phyloP scores from a whole-genome alignment of 2,329 filamentous ascomycete species.

The Nannizziopsis barbatae region DNA sequence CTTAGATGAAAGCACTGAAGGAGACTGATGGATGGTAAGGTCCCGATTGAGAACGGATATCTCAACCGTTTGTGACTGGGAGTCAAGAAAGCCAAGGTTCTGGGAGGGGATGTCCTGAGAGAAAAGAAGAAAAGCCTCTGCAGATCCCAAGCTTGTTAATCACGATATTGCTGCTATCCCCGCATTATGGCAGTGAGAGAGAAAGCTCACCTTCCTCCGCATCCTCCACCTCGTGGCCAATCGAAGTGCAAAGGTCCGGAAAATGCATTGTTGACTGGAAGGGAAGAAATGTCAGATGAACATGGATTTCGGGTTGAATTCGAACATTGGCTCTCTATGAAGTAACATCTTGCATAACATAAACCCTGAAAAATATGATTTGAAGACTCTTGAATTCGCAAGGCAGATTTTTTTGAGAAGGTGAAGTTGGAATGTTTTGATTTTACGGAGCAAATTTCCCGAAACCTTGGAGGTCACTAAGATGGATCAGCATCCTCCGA shows the following conservation, averaged over 20 bases:
- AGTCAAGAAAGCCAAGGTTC: constrained; percentile 76
- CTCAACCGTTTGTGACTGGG: constrained; percentile 53
- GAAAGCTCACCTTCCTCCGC: constrained; percentile 45
- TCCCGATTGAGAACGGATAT: constrained; percentile 58
- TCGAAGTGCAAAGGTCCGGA: constrained; percentile 17
- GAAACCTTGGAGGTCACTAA: no score
- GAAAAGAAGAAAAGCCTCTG: constrained; percentile 84
- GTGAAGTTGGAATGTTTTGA: no score
- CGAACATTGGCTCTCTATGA: neutral
- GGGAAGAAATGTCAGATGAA: constrained; percentile 2
- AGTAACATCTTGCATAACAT: neutral
- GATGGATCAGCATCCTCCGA: no score
- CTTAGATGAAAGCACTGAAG: constrained; percentile 64
- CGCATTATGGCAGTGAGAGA: neutral
- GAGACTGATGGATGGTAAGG: constrained; percentile 71
- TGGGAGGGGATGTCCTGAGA: constrained; percentile 61
- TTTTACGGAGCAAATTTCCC: no score
- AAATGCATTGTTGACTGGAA: constrained; percentile 13
- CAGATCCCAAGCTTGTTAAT: neutral
- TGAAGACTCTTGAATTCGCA: no score
- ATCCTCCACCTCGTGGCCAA: constrained; percentile 22
- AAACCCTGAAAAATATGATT: no score
- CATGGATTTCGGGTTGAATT: constrained; percentile 4
- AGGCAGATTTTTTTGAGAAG: no score
- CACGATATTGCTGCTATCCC: constrained; percentile 19